Conservation (phyloP, 176 grass and related monocot genomes). For the Phoenix dactylifera region DNA sequence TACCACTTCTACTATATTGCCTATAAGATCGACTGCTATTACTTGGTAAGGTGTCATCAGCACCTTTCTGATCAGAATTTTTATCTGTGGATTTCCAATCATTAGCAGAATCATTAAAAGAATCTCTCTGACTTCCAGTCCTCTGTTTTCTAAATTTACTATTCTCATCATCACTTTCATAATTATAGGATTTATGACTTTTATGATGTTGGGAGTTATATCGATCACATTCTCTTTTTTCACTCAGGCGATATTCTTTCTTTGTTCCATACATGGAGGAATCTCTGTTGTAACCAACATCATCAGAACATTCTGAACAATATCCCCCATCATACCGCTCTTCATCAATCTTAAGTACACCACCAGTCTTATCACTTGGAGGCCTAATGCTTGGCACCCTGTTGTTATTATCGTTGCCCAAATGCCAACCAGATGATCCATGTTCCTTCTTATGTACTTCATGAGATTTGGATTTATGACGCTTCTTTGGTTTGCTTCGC, state of each 20-base stretch:
- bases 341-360: background rate
- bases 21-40: slow-evolving; percentile 1
- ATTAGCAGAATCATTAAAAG: slow-evolving; percentile 13
- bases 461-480: slow-evolving; percentile 19
- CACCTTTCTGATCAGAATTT: slow-evolving; percentile 25
- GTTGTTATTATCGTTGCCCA: slow-evolving; percentile 9
- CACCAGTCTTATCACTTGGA: slow-evolving; percentile 23
- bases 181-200: slow-evolving; percentile 7
- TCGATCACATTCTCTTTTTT: slow-evolving; percentile 8
- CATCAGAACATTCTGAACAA: slow-evolving; percentile 21
- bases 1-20: slow-evolving; percentile 18
- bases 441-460: slow-evolving; percentile 3
- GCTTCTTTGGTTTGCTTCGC: slow-evolving; percentile 22
- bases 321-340: slow-evolving; percentile 7
- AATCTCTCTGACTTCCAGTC: background rate
- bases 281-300: slow-evolving; percentile 13
- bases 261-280: background rate
- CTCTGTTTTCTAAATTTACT: slow-evolving; percentile 7
- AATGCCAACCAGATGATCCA: slow-evolving; percentile 24
- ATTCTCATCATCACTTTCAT: slow-evolving; percentile 20
- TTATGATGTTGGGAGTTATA: background rate
- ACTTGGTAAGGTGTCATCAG: slow-evolving; percentile 4
- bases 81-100: slow-evolving; percentile 29
- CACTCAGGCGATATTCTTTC: slow-evolving; percentile 6
- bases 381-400: slow-evolving; percentile 18